Evolutionary conservation across 352 stramenopile genomes (phyloP), one percentile per base, ranked within the genome.

Genomic region (Phytophthora sojae): DNA sequence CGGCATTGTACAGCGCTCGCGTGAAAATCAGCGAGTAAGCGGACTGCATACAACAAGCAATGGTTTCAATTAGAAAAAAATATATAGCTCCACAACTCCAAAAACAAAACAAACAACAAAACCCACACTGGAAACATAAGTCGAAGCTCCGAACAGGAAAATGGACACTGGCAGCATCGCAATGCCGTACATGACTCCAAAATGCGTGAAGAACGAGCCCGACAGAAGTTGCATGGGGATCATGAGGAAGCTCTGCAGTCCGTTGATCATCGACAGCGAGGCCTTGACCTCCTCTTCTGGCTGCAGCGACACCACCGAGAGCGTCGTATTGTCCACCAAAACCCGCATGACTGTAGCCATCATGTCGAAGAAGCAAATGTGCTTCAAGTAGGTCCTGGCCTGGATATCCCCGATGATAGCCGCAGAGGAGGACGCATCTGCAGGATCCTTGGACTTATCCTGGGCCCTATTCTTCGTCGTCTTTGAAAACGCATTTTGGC

Each of bases 341-440:
- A 96, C 89, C 7, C 89, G 79, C 64, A 94, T 84, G 12, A 94
- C 75, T 0, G 89, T 96, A 0, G 89, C 88, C 30, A 94, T 61
- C 69, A 96, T 81, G 45, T 96, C 89, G 51, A 96, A 96, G 49
- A 96, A 92, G 69, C 89, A 96, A 71, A 96, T 93, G 62, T 96
- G 88, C 56, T 93, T 87, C 30, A 96, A 70, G 54, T 96, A 96
- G 14, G 83, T 91, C 23, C 88, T 83, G 6, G 66, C 44, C 35
- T 93, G 82, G 45, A 96, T 94, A 23, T 95, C 86, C 1, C 66
- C 67, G 8, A 86, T 76, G 63, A 92, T 84, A 1, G 82, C 69
- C 0, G 70, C 52, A 0, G 75, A 82, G 11, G 83, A 71, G 3
- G 68, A 68, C 19, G 63, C 1, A 15, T 64, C 62, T 3, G 12